Percentiles rank a stretch among this genome's conserved stretches.
Evolutionary conservation across 1,139 yeast genomes (phyloP).

Genomic region (Saccharomyces pastorianus): DNA sequence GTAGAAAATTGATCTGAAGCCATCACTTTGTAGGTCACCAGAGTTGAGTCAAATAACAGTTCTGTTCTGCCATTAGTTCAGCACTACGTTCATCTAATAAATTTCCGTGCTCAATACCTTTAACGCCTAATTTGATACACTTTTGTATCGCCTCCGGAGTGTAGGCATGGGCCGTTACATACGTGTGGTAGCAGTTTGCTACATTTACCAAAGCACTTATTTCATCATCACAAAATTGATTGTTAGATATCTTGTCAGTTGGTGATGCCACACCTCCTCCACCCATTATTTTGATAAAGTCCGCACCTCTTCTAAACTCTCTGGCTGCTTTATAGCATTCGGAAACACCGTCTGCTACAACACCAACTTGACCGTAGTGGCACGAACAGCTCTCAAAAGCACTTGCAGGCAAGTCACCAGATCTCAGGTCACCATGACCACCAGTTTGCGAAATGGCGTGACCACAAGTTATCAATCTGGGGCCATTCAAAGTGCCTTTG

Average conservation of each 20-base stretch:
- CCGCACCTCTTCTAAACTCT: conserved; percentile 10
- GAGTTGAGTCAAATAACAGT: conserved; percentile 10
- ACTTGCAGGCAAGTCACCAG: conserved; percentile 5
- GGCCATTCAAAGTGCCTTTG: neutral
- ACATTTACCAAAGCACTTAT: conserved; percentile 8
- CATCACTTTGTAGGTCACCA: conserved; percentile 9
- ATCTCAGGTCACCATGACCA: conserved; percentile 10
- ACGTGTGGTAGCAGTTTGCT: neutral
- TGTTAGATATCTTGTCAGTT: conserved; percentile 8
- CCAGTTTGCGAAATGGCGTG: conserved; percentile 11
- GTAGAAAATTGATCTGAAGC: conserved; percentile 8
- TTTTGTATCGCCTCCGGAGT: conserved; percentile 8
- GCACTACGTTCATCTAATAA: conserved; percentile 9
- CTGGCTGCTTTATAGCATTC: conserved; percentile 10
- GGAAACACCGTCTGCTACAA: conserved; percentile 8
- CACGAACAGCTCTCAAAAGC: conserved; percentile 9
- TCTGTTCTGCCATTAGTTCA: conserved; percentile 5
- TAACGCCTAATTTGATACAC: conserved; percentile 7
- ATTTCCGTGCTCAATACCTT: conserved; percentile 10
- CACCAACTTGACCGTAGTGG: conserved; percentile 7
- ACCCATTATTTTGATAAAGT: conserved; percentile 10
- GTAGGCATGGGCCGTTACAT: conserved; percentile 10
- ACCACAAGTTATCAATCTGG: conserved; percentile 9
- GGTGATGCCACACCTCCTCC: conserved; percentile 12
- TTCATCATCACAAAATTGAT: conserved; percentile 10